Base-by-base conservation (phyloP, 352 stramenopile species). In the Lagenidium sp. region DNA sequence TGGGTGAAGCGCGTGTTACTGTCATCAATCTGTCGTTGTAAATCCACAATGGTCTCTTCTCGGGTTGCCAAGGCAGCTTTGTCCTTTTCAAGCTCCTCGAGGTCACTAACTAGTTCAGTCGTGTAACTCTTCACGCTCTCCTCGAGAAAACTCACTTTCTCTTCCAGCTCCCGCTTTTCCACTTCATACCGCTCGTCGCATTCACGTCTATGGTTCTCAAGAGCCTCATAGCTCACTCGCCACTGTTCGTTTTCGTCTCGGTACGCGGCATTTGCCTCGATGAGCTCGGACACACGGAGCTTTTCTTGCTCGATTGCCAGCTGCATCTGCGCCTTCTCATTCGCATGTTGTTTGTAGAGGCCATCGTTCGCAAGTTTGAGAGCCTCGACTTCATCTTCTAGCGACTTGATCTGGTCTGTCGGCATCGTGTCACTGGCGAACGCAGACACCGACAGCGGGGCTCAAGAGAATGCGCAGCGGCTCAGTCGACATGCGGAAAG, bases 281-380 rank as follows among this genome's bases (percentile, higher is more conserved):
- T 41, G n/a, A 82, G 36, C 50, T 82, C 70, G 8, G 49, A 46
- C 4, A 65, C 60, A 12, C 46, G 59, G 7, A 71, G 30, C 35
- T 66, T 72, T 44, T 89, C 72, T 23, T 83, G 74, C 54, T 85
- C 74, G 24, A 85, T 75, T 2, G 65, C 60, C 23, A 78, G 57
- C 43, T 90, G 77, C 69, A 87, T 87, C 44, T 83, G 69, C 21
- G 70, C 69, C 51, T 90, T 87, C 19, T 86, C 77, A 39, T 82
- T 79, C 4, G 72, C 71, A 41, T 80, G 74, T 34, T 85, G 68
- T 34, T 63, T 60, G 26, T 84, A 82, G 0, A 86, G 54, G 28
- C 57, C 48, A 29, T 87, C 78, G 50, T 82, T 79, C 12, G 60
- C 65, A 36, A 72, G 46, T 13, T 68, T 65, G 12, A 85, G 60